These are phyloP conservation scores for Pseudozyma sp. DNA, from an alignment of 1,284 basidiomycete species.

Conservation along the genomic window DNA sequence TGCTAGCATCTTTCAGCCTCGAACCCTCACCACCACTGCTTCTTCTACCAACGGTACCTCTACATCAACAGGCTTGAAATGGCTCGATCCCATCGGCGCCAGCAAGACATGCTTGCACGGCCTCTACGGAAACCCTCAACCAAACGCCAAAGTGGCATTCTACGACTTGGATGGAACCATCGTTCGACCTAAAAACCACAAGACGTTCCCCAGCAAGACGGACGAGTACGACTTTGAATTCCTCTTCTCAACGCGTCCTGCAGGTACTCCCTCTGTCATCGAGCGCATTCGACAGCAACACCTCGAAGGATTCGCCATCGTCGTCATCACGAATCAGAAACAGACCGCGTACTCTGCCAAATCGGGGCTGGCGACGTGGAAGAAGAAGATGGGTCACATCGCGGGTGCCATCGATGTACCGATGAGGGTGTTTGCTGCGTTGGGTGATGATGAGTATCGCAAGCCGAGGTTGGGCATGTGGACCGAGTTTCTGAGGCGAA, in stretches of 20 bases:
- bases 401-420: conserved; percentile 50
- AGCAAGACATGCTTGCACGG: conserved; percentile 38
- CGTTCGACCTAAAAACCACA: conserved; percentile 47
- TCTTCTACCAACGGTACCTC: conserved; percentile 5
- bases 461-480: conserved; percentile 62
- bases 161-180: conserved; percentile 62
- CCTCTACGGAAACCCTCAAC: conserved; percentile 29
- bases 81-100: conserved; percentile 38
- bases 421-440: conserved; percentile 52
- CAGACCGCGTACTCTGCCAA: conserved; percentile 31
- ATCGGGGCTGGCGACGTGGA: conserved; percentile 41
- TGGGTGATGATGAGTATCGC: conserved; percentile 56
- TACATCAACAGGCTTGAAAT: conserved; percentile 8
- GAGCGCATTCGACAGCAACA: conserved; percentile 31
- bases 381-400: conserved; percentile 52
- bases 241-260: conserved; percentile 11
- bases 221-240: conserved; percentile 58
- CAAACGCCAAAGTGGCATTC: conserved; percentile 43
- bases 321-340: conserved; percentile 58
- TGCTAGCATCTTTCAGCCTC: conserved; percentile 44
- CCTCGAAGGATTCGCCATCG: conserved; percentile 24
- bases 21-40: not conserved
- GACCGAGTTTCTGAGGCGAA: conserved; percentile 25
- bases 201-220: conserved; percentile 44
- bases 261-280: conserved; percentile 12